These are phyloP conservation scores for Myriosclerotinia duriaeana DNA, from an alignment of 2,329 filamentous ascomycete genomes.

Conservation along the genomic window DNA sequence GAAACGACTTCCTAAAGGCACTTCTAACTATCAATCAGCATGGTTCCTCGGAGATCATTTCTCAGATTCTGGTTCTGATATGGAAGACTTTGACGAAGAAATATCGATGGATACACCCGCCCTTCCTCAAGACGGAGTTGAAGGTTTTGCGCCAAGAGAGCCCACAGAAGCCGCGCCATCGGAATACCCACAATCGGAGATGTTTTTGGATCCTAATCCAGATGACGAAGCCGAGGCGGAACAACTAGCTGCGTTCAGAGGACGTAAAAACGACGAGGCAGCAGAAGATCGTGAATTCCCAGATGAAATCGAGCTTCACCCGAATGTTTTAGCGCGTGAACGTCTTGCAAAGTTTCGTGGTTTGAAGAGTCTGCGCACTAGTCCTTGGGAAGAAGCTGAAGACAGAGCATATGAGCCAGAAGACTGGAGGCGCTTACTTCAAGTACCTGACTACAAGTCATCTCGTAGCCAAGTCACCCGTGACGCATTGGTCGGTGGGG, in stretches of 20 bases:
- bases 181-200: slow-evolving; percentile 91
- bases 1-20: slow-evolving; percentile 82
- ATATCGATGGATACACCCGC: slow-evolving; percentile 54
- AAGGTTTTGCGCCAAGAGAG: slow-evolving; percentile 63
- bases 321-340: slow-evolving; percentile 81
- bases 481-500: slow-evolving; percentile 86
- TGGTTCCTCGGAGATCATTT: slow-evolving; percentile 82
- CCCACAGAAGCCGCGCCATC: slow-evolving; percentile 78
- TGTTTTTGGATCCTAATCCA: slow-evolving; percentile 73
- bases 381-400: slow-evolving; percentile 84
- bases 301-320: slow-evolving; percentile 92
- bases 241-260: slow-evolving; percentile 78
- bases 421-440: slow-evolving; percentile 82
- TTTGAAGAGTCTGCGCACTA: slow-evolving; percentile 85
- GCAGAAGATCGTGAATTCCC: slow-evolving; percentile 94
- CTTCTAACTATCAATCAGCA: slow-evolving; percentile 88
- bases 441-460: slow-evolving; percentile 85
- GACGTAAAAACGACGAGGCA: slow-evolving; percentile 74
- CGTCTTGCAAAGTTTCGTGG: slow-evolving; percentile 84
- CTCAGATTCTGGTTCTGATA: slow-evolving; percentile 79
- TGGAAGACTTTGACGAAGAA: slow-evolving; percentile 67
- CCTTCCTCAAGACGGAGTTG: slow-evolving; percentile 79
- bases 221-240: slow-evolving; percentile 79
- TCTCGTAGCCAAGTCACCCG: slow-evolving; percentile 73
- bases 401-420: slow-evolving; percentile 84